Conservation (phyloP, 352 stramenopile genomes). For the Elongisporangium undulatum region DNA sequence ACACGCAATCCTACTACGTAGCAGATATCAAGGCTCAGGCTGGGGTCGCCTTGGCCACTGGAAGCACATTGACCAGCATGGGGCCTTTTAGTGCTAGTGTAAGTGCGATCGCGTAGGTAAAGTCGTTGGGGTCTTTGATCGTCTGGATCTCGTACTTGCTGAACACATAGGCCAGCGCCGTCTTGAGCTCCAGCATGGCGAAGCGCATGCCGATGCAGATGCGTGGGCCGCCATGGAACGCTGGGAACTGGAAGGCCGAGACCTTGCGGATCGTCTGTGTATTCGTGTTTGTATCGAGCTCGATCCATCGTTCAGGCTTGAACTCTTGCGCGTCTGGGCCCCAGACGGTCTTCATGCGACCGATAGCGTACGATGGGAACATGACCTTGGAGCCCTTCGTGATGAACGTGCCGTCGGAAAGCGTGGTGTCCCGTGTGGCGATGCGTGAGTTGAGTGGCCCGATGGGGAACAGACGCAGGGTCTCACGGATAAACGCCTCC, state of each 20-base stretch:
- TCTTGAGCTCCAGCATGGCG: constrained; percentile 55
- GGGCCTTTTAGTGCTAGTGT: constrained; percentile 28
- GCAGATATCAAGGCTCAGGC: too few relatives aligned
- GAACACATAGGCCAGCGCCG: constrained; percentile 13
- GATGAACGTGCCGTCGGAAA: constrained; percentile 67
- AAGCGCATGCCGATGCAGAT: constrained; percentile 30
- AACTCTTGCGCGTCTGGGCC: constrained; percentile 50
- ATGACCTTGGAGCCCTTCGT: constrained; percentile 14
- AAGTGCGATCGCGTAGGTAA: constrained; percentile 31
- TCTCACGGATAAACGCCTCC: constrained; percentile 55
- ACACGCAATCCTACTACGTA: too few relatives aligned
- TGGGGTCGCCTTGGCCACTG: neutral
- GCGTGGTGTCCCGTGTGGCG: constrained; percentile 38
- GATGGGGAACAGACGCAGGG: constrained; percentile 59
- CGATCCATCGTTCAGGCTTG: constrained; percentile 59
- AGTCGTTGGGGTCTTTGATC: constrained; percentile 31
- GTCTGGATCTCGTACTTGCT: constrained; percentile 43
- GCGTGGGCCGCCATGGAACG: constrained; percentile 26
- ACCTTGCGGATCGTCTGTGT: constrained; percentile 18
- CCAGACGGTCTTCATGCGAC: constrained; percentile 27
- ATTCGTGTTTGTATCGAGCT: constrained; percentile 19
- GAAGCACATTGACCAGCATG: constrained; percentile 12
- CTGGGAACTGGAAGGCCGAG: constrained; percentile 29
- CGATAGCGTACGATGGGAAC: constrained; percentile 27
- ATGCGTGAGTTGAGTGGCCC: constrained; percentile 54